Evolutionary conservation across 2,329 filamentous ascomycete genomes (phyloP).

Genomic region (Fusarium floridanum): DNA sequence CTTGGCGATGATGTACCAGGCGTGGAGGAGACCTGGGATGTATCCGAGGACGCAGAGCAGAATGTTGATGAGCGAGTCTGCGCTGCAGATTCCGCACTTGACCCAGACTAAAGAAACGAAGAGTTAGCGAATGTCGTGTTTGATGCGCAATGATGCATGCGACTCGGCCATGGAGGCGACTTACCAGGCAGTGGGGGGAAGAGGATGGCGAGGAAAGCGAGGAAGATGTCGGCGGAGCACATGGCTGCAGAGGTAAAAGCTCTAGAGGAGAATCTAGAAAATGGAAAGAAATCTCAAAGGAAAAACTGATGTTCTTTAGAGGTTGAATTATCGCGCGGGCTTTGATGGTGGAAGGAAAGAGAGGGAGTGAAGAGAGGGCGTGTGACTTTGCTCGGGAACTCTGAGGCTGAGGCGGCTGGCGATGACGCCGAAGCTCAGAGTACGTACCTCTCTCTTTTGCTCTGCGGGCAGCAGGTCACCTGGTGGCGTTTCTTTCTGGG

Average conservation of each 20-base stretch:
- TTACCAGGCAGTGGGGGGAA: slow-evolving; percentile 75
- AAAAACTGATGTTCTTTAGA: neutral
- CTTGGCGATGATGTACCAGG: slow-evolving; percentile 97
- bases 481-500: slow-evolving; percentile 30
- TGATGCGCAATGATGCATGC: slow-evolving; percentile 1
- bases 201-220: slow-evolving; percentile 72
- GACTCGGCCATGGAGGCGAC: slow-evolving; percentile 43
- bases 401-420: slow-evolving; percentile 29
- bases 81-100: slow-evolving; percentile 92
- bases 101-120: slow-evolving; percentile 81
- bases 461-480: slow-evolving; percentile 23
- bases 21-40: slow-evolving; percentile 89
- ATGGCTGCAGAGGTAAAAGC: slow-evolving; percentile 52
- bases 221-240: slow-evolving; percentile 73
- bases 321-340: slow-evolving; percentile 17
- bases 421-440: slow-evolving; percentile 37
- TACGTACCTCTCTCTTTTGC: slow-evolving; percentile 25
- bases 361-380: slow-evolving; percentile 18
- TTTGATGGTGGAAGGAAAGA: slow-evolving; percentile 17
- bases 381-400: slow-evolving; percentile 25
- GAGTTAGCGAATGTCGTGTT: slow-evolving; percentile 22
- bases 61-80: slow-evolving; percentile 95
- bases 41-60: slow-evolving; percentile 85
- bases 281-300: neutral
- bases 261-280: neutral